Conservation (phyloP, 2,329 filamentous ascomycete species). For the Colletotrichum gigasporum region DNA sequence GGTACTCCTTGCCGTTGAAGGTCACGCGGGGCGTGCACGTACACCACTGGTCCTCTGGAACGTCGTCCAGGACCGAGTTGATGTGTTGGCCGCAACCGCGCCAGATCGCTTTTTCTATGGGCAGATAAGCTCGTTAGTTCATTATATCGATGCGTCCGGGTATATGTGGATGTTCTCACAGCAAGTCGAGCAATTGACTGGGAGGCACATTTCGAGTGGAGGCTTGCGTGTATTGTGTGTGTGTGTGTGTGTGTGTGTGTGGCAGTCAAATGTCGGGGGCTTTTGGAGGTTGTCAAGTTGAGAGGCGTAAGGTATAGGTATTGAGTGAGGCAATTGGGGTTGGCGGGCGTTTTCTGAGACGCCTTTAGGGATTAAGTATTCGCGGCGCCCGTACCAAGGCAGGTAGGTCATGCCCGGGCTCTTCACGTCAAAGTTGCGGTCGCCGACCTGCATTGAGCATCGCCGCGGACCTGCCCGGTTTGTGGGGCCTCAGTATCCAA, state of each 20-base stretch:
- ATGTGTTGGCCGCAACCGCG: constrained; percentile 60
- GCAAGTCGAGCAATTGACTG: constrained; percentile 51
- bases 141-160: neutral
- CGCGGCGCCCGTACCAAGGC: constrained; percentile 21
- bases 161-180: constrained; percentile 41
- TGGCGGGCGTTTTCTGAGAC: neutral
- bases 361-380: constrained; percentile 24
- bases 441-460: constrained; percentile 29
- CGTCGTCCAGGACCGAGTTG: constrained; percentile 51
- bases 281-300: neutral
- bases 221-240: neutral
- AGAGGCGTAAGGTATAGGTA: too few relatives aligned
- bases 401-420: too few relatives aligned
- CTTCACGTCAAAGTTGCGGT: too few relatives aligned
- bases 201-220: constrained; percentile 49
- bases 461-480: constrained; percentile 5
- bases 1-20: constrained; percentile 55
- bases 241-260: too few relatives aligned
- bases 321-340: too few relatives aligned
- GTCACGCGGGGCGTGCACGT: constrained; percentile 55
- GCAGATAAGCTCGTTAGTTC: neutral
- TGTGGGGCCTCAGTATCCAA: constrained; percentile 10
- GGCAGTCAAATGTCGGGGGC: too few relatives aligned
- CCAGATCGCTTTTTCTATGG: constrained; percentile 57
- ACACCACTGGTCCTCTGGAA: constrained; percentile 58